Percentiles rank a stretch among this genome's conserved stretches.
phyloP scores from a whole-genome alignment of 108 stramenopile genomes.

The Conticribra weissflogii region DNA sequence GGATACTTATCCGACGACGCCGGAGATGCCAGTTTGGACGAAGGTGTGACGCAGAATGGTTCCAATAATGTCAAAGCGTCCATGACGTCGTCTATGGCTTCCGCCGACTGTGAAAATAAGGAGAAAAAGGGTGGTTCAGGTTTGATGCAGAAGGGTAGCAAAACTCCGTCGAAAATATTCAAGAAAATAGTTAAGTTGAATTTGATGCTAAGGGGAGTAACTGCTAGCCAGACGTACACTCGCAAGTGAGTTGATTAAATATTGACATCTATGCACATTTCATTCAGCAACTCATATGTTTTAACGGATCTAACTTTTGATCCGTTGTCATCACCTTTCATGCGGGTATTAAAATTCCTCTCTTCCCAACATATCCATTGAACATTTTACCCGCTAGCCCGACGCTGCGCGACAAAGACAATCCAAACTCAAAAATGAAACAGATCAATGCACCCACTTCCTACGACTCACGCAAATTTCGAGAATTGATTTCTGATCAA shows the following conservation, averaged over 20 bases:
- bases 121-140: neutral
- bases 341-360: too few species aligned
- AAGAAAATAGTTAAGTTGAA: conserved; percentile 4
- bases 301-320: neutral
- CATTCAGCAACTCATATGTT: neutral
- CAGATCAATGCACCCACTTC: neutral
- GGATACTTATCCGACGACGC: too few species aligned
- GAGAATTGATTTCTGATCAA: conserved; percentile 15
- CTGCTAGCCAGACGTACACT: conserved; percentile 13
- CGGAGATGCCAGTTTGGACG: too few species aligned
- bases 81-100: neutral
- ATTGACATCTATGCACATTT: neutral
- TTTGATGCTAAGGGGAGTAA: conserved; percentile 25
- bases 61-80: neutral
- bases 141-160: neutral
- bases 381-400: too few species aligned
- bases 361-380: too few species aligned
- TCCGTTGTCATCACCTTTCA: neutral
- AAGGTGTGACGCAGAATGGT: too few species aligned
- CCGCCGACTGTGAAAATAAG: neutral
- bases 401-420: neutral
- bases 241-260: conserved; percentile 8
- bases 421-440: neutral
- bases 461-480: conserved; percentile 39
- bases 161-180: neutral